Base-by-base conservation (phyloP, 108 stramenopile genomes). In the Skeletonema grethae region DNA sequence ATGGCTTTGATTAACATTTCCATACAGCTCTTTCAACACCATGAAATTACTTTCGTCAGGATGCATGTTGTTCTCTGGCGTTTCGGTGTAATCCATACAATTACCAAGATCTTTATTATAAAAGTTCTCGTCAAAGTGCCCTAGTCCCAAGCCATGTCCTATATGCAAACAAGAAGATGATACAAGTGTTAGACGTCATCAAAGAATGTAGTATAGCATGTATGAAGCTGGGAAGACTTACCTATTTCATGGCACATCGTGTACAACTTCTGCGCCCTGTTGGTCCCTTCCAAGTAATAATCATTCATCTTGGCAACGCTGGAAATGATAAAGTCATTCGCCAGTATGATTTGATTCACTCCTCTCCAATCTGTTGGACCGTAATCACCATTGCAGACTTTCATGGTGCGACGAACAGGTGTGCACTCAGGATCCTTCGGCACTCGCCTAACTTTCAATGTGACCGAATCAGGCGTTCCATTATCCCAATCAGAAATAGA, bases 321-420 rank as follows among this genome's bases (percentile, higher is more conserved):
- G 1, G 83, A 53, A 8, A 90, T 69, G 63, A 95, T 95, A 58
- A 65, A 84, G 7, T 76, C 82, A 41, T 85, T 73, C 25, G 70
- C 63, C 7, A 63, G 12, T 25, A 81, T 65, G 3, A 90, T 67
- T 69, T 88, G 85, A 70, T 95, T 95, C 5, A 92, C 70, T 0
- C 94, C 94, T 29, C 86, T 66, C 94, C 94, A 95, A 56, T 77
- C 67, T 7, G 88, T 92, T 22, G 86, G 84, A 5, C 91, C 94
- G 70, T 95, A 95, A 63, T 95, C 73, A 0, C 84, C 91, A 69
- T 92, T 90, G 83, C 94, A 95, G 0, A 90, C 89, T 73, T 92
- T 95, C 79, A 67, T 83, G 24, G 62, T 55, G 39, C 59, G 65
- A n/a, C 69, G 65, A n/a, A 83, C 78, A 15, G 78, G 73, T 11